These are phyloP conservation scores for Fusarium liriodendri DNA, from an alignment of 2,329 filamentous ascomycete genomes.

Conservation along the genomic window DNA sequence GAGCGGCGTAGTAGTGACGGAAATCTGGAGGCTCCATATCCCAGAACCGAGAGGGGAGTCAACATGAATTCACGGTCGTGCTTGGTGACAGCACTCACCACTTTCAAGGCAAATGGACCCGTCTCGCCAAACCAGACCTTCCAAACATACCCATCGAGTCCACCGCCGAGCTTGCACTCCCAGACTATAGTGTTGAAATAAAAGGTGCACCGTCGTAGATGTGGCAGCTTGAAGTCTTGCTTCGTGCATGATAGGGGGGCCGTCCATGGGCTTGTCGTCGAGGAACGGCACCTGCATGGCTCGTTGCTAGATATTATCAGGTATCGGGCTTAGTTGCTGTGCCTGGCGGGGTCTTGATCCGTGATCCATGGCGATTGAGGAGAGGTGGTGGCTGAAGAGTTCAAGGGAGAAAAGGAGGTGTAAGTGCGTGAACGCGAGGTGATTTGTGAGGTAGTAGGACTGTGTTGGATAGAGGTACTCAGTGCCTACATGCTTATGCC, in stretches of 20 bases:
- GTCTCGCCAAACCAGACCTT: not conserved
- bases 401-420: not conserved
- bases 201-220: not conserved
- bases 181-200: not conserved
- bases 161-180: not conserved
- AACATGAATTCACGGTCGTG: not conserved
- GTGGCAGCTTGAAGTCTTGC: not conserved
- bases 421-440: not conserved
- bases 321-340: not conserved
- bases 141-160: not conserved
- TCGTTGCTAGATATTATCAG: not conserved
- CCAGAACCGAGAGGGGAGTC: not conserved
- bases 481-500: too few relatives aligned
- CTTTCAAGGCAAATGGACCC: not conserved
- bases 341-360: not conserved
- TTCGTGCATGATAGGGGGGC: not conserved
- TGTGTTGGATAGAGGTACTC: too few relatives aligned
- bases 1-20: not conserved
- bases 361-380: not conserved
- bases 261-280: not conserved
- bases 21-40: not conserved
- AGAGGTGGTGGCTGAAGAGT: not conserved
- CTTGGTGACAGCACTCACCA: not conserved
- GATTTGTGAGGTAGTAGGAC: too few relatives aligned
- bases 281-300: slow-evolving; percentile 2